These are phyloP conservation scores for Apophysomyces trapeziformis DNA, from an alignment of 371 early-diverging fungal species.

Conservation along the genomic window DNA sequence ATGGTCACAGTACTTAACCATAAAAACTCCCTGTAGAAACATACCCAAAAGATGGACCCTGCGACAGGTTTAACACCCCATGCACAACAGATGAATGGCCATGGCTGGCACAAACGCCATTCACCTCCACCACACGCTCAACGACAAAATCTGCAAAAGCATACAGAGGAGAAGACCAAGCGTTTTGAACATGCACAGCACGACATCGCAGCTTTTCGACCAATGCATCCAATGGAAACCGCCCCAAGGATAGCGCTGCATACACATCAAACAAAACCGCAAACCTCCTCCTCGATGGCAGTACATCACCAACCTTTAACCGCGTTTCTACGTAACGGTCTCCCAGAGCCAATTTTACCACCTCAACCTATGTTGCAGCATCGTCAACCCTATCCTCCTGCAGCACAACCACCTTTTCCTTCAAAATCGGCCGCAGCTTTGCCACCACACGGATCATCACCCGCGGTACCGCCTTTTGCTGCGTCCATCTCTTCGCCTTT, in stretches of 20 bases:
- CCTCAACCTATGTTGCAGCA: constrained; percentile 1
- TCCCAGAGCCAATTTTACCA: not conserved
- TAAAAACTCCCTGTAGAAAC: not conserved
- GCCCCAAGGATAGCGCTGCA: not conserved
- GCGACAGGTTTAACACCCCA: not conserved
- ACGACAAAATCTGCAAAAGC: constrained; percentile 3
- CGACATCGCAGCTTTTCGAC: constrained; percentile 1
- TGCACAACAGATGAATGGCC: not conserved
- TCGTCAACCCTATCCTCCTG: not conserved
- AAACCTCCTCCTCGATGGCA: not conserved
- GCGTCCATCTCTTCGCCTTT: constrained; percentile 7
- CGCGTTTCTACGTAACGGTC: constrained; percentile 3
- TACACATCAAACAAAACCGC: constrained; percentile 1
- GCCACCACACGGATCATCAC: not conserved
- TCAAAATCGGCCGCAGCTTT: constrained; percentile 1
- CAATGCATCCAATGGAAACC: constrained; percentile 9
- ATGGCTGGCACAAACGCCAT: constrained; percentile 5
- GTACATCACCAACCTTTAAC: constrained; percentile 6
- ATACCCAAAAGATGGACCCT: not conserved
- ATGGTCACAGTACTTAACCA: too few relatives aligned
- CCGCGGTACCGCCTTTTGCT: not conserved
- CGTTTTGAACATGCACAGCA: not conserved
- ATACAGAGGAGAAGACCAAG: not conserved
- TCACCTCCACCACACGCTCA: constrained; percentile 1
- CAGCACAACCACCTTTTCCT: constrained; percentile 7